Conservation (phyloP, 164 flowering plant species). For the Protea cynaroides region DNA sequence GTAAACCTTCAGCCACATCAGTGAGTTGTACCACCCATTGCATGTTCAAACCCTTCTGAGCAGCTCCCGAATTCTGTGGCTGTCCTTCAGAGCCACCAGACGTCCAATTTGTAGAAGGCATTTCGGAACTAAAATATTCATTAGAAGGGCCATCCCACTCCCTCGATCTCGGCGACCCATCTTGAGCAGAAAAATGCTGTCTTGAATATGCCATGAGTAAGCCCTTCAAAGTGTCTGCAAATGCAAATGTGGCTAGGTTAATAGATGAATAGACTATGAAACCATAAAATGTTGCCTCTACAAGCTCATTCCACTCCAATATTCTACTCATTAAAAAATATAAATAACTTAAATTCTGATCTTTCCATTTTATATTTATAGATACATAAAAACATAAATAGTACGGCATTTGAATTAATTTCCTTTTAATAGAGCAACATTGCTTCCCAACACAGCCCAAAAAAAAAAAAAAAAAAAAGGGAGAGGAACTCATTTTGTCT, state of each 20-base stretch:
- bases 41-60: constrained; percentile 67
- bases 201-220: constrained; percentile 49
- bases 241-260: background rate
- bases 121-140: constrained; percentile 63
- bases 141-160: constrained; percentile 62
- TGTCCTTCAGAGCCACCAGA: constrained; percentile 39
- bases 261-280: background rate
- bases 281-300: background rate
- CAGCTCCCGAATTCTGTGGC: constrained; percentile 33
- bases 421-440: too few relatives aligned
- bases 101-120: constrained; percentile 32
- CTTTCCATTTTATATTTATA: too few relatives aligned
- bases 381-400: too few relatives aligned
- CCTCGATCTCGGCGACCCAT: constrained; percentile 53
- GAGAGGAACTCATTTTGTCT: too few relatives aligned
- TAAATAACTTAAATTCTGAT: too few relatives aligned
- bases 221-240: constrained; percentile 1
- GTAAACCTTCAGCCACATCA: constrained; percentile 76
- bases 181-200: constrained; percentile 39
- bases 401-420: too few relatives aligned
- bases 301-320: background rate
- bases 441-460: background rate
- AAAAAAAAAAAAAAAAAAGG: too few relatives aligned
- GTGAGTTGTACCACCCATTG: constrained; percentile 75
- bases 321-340: too few relatives aligned